These are phyloP conservation scores for Beauveria caledonica DNA, from an alignment of 2,329 filamentous ascomycete species.

Conservation along the genomic window DNA sequence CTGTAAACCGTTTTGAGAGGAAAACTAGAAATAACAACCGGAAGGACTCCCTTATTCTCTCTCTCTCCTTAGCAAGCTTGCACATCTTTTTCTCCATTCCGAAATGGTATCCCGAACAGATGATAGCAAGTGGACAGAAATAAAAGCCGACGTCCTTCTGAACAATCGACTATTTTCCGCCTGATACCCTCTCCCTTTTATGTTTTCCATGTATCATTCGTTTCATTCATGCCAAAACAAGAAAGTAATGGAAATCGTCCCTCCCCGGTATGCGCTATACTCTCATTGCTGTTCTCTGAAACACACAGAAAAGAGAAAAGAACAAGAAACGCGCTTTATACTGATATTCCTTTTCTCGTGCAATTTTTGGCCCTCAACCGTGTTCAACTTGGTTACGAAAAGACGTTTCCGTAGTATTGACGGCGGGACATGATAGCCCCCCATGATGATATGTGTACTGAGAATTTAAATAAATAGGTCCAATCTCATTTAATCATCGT, in stretches of 20 bases:
- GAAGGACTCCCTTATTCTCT: not conserved
- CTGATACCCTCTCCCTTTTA: not conserved
- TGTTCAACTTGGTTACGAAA: not conserved
- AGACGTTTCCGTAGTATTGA: not conserved
- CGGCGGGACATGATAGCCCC: not conserved
- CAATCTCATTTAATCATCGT: conserved; percentile 42
- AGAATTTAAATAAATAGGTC: not conserved
- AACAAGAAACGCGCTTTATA: not conserved
- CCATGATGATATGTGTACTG: conserved; percentile 1
- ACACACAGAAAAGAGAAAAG: not conserved
- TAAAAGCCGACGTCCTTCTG: not conserved
- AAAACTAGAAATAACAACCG: not conserved
- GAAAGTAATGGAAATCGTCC: not conserved
- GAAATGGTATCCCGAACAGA: not conserved
- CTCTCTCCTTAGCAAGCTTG: no score
- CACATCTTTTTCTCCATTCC: not conserved
- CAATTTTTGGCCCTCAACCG: not conserved
- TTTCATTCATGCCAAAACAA: conserved; percentile 7
- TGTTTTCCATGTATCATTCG: not conserved
- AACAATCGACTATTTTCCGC: not conserved
- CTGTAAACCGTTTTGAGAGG: not conserved
- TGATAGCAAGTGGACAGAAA: not conserved
- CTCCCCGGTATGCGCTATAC: not conserved
- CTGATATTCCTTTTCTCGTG: not conserved
- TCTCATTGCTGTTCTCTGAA: not conserved